phyloP scores from a whole-genome alignment of 2,329 filamentous ascomycete genomes.

The Ophiostoma quercus region DNA sequence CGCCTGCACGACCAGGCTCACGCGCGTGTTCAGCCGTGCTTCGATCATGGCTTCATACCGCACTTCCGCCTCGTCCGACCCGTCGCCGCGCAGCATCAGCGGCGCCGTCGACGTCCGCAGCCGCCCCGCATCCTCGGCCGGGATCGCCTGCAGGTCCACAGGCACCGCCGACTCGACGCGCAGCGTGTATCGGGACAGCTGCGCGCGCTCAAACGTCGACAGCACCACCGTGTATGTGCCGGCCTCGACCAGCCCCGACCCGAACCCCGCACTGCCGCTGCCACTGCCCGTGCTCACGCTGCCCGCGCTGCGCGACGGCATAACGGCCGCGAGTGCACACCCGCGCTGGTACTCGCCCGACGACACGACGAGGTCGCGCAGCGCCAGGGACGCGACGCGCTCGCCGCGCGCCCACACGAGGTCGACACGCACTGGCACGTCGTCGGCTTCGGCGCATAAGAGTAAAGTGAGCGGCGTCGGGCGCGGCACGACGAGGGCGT shows the following conservation, averaged over 20 bases:
- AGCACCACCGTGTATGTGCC: slow-evolving; percentile 84
- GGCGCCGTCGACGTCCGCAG: slow-evolving; percentile 56
- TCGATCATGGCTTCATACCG: slow-evolving; percentile 40
- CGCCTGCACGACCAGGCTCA: slow-evolving; percentile 47
- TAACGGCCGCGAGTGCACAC: slow-evolving; percentile 61
- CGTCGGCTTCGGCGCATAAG: slow-evolving; percentile 60
- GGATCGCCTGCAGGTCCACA: slow-evolving; percentile 55
- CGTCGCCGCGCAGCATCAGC: slow-evolving; percentile 35
- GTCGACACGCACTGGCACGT: slow-evolving; percentile 77
- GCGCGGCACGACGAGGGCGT: slow-evolving; percentile 55
- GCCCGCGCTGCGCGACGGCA: slow-evolving; percentile 31
- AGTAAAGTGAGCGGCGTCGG: slow-evolving; percentile 64
- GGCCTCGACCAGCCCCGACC: slow-evolving; percentile 47
- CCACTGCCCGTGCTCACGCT: slow-evolving; percentile 19
- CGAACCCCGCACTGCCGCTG: slow-evolving; percentile 26
- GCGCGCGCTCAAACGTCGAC: slow-evolving; percentile 81
- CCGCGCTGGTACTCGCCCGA: slow-evolving; percentile 86
- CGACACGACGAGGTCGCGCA: slow-evolving; percentile 72
- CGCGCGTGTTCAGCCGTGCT: slow-evolving; percentile 50
- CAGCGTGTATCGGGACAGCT: slow-evolving; percentile 68
- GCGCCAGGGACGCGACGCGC: slow-evolving; percentile 62
- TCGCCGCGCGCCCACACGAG: slow-evolving; percentile 66
- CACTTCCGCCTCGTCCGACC: slow-evolving; percentile 32
- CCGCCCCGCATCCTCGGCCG: slow-evolving; percentile 69
- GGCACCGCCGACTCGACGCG: slow-evolving; percentile 60